Percentiles rank a stretch among this genome's conserved stretches.
Evolutionary conservation across 345 rosid genomes (phyloP).

Genomic region (Geranium rotundifolium): DNA sequence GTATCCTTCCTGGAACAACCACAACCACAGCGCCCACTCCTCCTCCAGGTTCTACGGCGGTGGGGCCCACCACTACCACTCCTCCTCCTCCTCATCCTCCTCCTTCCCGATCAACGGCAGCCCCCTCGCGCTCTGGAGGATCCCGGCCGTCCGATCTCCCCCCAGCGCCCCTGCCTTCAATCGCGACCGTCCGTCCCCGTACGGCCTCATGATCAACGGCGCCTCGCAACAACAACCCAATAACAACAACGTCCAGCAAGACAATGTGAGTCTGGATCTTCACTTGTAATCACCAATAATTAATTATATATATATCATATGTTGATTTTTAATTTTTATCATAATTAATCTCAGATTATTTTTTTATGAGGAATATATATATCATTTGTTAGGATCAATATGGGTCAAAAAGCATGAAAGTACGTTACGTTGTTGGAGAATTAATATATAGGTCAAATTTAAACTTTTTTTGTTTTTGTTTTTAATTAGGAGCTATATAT

Average conservation of each 20-base stretch:
- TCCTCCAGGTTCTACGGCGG: constrained; percentile 42
- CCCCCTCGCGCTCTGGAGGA: constrained; percentile 62
- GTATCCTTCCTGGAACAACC: too few relatives aligned
- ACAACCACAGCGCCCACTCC: too few relatives aligned
- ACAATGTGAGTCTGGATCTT: constrained; percentile 95
- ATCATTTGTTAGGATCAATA: too few relatives aligned
- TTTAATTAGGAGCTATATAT: too few relatives aligned
- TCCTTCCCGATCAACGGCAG: constrained; percentile 55
- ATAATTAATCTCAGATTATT: too few relatives aligned
- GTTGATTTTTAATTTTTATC: too few relatives aligned
- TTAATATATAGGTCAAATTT: too few relatives aligned
- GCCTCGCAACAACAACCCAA: constrained; percentile 24
- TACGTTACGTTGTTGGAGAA: too few relatives aligned
- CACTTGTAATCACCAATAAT: constrained; percentile 35
- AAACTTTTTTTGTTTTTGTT: too few relatives aligned
- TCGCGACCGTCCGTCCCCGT: constrained; percentile 27
- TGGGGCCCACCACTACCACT: constrained; percentile 5
- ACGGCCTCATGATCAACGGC: constrained; percentile 23
- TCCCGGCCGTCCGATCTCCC: constrained; percentile 27
- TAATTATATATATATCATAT: too few relatives aligned
- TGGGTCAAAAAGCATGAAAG: too few relatives aligned
- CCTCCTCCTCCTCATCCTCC: constrained; percentile 24
- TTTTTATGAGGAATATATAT: too few relatives aligned
- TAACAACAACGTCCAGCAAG: constrained; percentile 23
- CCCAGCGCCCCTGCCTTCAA: constrained; percentile 10